A percentile compares a stretch with the other conserved stretches of the same genome.
phyloP scores from a whole-genome alignment of 2,329 filamentous ascomycete genomes.

The Dactylonectria macrodidyma region DNA sequence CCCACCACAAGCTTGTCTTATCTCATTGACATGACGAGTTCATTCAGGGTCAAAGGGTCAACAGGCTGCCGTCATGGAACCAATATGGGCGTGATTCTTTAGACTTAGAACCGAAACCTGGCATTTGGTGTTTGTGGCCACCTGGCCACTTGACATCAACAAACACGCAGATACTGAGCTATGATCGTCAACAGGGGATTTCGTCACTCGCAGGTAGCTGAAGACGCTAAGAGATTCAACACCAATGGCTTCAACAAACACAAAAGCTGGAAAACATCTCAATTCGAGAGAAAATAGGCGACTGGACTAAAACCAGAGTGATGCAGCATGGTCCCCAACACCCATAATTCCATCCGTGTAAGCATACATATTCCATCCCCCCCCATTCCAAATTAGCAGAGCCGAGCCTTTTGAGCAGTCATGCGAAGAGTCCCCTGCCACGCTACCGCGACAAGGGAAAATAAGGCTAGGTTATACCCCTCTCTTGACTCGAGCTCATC shows the following conservation, averaged over 20 bases:
- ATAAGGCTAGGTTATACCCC: slow-evolving; percentile 27
- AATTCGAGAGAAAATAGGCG: slow-evolving; percentile 27
- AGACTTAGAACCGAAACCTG: not conserved
- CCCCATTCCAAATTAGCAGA: slow-evolving; percentile 33
- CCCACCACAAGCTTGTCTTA: slow-evolving; percentile 21
- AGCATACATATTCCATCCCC: slow-evolving; percentile 36
- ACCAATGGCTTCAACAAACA: not conserved
- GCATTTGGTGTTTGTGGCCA: not conserved
- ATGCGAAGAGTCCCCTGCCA: slow-evolving; percentile 29
- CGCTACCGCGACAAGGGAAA: slow-evolving; percentile 35
- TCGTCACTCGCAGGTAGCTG: no score
- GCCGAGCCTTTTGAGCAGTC: slow-evolving; percentile 33
- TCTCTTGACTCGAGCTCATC: slow-evolving; percentile 13
- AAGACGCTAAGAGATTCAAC: no score
- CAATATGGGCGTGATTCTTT: not conserved
- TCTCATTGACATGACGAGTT: not conserved
- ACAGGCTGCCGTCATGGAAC: not conserved
- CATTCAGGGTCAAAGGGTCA: not conserved
- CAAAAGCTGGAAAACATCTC: slow-evolving; percentile 10
- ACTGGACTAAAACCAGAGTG: slow-evolving; percentile 34
- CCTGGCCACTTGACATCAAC: not conserved
- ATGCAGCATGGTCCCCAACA: slow-evolving; percentile 42
- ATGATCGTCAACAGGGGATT: no score
- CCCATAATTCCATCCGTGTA: slow-evolving; percentile 37
- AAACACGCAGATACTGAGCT: not conserved